Percentiles rank a stretch among this genome's conserved stretches.
Conservation (phyloP, 148 eudicot species). For the Camellia sinensis region DNA sequence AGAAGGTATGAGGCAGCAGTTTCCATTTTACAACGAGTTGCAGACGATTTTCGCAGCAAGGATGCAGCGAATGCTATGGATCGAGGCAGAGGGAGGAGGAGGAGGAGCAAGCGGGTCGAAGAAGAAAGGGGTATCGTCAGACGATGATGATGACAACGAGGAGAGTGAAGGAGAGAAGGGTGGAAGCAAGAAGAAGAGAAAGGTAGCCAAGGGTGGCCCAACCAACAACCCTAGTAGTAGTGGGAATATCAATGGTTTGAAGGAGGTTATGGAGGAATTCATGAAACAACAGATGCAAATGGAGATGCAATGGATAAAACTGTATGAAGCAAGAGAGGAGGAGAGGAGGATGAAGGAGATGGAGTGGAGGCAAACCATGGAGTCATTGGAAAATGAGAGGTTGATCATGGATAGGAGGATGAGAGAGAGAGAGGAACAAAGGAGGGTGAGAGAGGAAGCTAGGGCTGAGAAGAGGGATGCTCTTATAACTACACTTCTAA, state of each 20-base stretch:
- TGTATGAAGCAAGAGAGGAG: constrained; percentile 70
- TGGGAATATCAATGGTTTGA: constrained; percentile 26
- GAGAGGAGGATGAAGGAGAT: constrained; percentile 60
- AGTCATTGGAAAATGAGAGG: constrained; percentile 75
- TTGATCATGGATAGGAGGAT: constrained; percentile 62
- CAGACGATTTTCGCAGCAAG: constrained; percentile 75
- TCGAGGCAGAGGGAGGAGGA: constrained; percentile 57
- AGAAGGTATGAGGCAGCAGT: constrained; percentile 72
- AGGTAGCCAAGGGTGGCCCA: not conserved
- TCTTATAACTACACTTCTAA: constrained; percentile 63
- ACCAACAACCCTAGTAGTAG: not conserved
- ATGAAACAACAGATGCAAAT: constrained; percentile 67
- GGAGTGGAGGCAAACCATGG: constrained; percentile 83
- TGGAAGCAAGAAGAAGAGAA: constrained; percentile 28
- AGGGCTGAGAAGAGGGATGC: constrained; percentile 92
- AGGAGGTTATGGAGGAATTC: constrained; percentile 69
- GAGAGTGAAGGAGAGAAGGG: constrained; percentile 54
- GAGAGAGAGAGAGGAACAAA: constrained; percentile 79
- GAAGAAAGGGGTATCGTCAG: constrained; percentile 51
- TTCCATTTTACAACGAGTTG: constrained; percentile 82
- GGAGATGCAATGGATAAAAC: constrained; percentile 68
- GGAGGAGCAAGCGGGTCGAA: constrained; percentile 35
- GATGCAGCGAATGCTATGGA: constrained; percentile 89
- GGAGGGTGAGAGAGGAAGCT: constrained; percentile 72
- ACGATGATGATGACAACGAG: constrained; percentile 64